A percentile compares a stretch with the other conserved stretches of the same genome.
Evolutionary conservation across 495 filamentous ascomycete genomes (phyloP).

Genomic region (Saxispiralis lemnorum): DNA sequence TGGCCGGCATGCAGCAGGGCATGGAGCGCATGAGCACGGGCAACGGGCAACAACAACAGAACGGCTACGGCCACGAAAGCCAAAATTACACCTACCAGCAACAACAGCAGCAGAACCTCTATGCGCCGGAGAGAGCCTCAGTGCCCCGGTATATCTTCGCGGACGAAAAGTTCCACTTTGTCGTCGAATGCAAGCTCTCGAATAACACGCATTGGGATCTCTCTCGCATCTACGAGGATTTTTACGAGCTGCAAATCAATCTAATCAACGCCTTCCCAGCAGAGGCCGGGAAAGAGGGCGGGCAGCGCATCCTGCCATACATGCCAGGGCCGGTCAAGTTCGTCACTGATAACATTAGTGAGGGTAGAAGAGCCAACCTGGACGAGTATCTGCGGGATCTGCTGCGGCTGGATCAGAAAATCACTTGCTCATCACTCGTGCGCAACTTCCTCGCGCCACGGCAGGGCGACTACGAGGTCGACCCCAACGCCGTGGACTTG

Average conservation of each 20-base stretch:
- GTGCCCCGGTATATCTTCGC: constrained; percentile 93
- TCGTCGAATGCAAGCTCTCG: constrained; percentile 80
- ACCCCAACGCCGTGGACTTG: constrained; percentile 25
- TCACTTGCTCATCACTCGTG: constrained; percentile 63
- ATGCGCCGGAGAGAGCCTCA: constrained; percentile 51
- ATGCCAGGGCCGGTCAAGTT: constrained; percentile 98
- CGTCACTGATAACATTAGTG: constrained; percentile 91
- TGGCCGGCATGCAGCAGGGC: constrained; percentile 41
- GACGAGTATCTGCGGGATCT: constrained; percentile 91
- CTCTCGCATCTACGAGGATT: constrained; percentile 88
- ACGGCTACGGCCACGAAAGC: constrained; percentile 26
- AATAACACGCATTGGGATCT: constrained; percentile 86
- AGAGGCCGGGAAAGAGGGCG: constrained; percentile 66
- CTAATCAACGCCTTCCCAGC: constrained; percentile 85
- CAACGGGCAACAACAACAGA: constrained; percentile 31
- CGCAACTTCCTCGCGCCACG: constrained; percentile 80
- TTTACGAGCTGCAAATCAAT: constrained; percentile 96
- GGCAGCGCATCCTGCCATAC: constrained; percentile 74
- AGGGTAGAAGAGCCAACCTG: constrained; percentile 74
- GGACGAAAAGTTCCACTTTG: constrained; percentile 97
- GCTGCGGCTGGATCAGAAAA: constrained; percentile 63
- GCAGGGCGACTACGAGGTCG: constrained; percentile 82
- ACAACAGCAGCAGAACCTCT: constrained; percentile 17
- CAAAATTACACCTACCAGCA: constrained; percentile 30
- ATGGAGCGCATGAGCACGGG: constrained; percentile 67